Conservation (phyloP, 2,329 filamentous ascomycete species). For the Thielaviopsis punctulata region DNA sequence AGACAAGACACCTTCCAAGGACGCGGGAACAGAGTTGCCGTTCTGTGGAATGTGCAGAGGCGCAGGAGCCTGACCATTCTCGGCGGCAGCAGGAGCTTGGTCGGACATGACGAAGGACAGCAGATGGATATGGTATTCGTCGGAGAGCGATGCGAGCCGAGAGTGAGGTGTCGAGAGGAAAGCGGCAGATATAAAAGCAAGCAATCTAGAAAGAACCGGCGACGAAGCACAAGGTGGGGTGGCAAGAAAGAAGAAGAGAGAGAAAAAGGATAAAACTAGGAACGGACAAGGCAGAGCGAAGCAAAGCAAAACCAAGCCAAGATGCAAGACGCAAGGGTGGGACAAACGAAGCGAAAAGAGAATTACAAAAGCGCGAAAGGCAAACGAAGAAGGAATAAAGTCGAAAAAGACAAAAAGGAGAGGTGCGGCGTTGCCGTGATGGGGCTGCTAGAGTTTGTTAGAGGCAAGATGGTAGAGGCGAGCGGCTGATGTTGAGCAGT, state of each 20-base stretch:
- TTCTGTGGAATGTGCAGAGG: constrained; percentile 91
- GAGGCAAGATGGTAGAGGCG: neutral
- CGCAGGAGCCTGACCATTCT: constrained; percentile 63
- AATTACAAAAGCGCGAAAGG: constrained; percentile 14
- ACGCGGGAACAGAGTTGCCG: constrained; percentile 85
- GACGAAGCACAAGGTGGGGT: constrained; percentile 5
- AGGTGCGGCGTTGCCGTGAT: constrained; percentile 12
- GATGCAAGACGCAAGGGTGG: neutral
- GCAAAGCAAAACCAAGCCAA: constrained; percentile 5
- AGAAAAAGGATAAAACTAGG: constrained; percentile 1
- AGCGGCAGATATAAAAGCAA: neutral
- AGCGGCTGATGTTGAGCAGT: neutral
- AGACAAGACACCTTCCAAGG: constrained; percentile 67
- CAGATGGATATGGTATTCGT: neutral
- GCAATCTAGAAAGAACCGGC: neutral
- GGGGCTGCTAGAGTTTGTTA: neutral
- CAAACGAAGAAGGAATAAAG: constrained; percentile 14
- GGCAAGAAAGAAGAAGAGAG: constrained; percentile 10
- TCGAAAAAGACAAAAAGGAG: constrained; percentile 14
- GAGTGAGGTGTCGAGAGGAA: neutral
- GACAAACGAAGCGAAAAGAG: constrained; percentile 12
- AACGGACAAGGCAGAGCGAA: constrained; percentile 2
- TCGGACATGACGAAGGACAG: constrained; percentile 52
- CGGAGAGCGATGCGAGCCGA: neutral
- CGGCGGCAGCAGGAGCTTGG: constrained; percentile 20